Base-by-base conservation (phyloP, 169 alveolate species). In the Plasmodium falciparum region DNA sequence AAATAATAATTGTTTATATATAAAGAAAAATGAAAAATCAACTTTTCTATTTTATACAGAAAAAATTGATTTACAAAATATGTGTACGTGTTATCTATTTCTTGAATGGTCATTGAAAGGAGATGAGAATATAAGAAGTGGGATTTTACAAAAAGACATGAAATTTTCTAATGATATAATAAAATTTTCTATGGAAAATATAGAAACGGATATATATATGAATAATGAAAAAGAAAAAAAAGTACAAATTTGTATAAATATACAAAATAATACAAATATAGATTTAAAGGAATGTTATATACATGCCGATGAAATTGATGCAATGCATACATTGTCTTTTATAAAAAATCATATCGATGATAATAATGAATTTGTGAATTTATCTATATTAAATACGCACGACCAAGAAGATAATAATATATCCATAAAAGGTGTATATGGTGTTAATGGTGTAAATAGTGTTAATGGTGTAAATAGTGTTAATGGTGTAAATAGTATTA, bases 271-370 rank as follows among this genome's bases (percentile, higher is more conserved):
- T 39, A 49, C 78, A 50, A 71, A 70, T n/a, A 29, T 50, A 29
- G 89, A 78, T 20, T 24, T 78, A 20, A 22, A 15, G n/a, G 54
- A 78, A 29, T 78, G 73, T 50, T 78, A 78, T 66, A 73, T 78
- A 58, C 89, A 78, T 22, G 89, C 58, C 7, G 22, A 67, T 9
- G 89, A 78, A 58, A 20, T 78, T 73, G 78, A 63, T 12, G 62
- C 80, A 20, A 47, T 78, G 67, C 24, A 52, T 26, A 65, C 76
- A 0, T 20, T 26, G 1, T 22, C 29, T 20, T 26, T 22, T 20
- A 5, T 66, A 15, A 80, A 66, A n/a, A 59, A 65, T 45, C 15
- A 17, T 26, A 22, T 3, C 2, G 39, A 61, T 5, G 74, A 29
- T 43, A 69, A 8, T 2, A 62, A 62, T 62, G 71, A 62, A 62